Evolutionary conservation across 192 early-diverging fungal species (phyloP), one percentile per base, ranked within the genome.

Genomic region (Dissophora ornata): DNA sequence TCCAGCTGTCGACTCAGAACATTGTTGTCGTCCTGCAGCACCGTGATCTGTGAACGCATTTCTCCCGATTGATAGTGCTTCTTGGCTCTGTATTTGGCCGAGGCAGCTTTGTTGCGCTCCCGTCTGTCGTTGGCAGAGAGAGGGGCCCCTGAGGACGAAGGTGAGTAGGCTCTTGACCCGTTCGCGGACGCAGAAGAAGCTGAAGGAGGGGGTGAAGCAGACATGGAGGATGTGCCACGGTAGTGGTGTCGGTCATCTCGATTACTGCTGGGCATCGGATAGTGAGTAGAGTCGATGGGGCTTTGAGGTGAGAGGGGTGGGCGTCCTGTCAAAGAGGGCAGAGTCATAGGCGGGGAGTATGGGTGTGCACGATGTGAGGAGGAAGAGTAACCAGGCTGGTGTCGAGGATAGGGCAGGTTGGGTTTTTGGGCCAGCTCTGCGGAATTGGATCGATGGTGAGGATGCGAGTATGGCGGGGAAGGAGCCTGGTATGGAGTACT

Each of bases 81-180:
- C 60, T 88, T 88, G 58, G 82, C 82, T 19, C 87, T 64, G 49
- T 88, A 88, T 50, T 88, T 88, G 1, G 87, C 87, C 3, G 85
- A 86, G 11, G 87, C 87, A 3, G 85, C 80, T 45, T 88, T 88
- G 64, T 88, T 88, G 44, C 87, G 71, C 30, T 86, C 77, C 4
- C 87, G 79, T 18, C 85, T 47, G 42, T 88, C 87, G 16, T 75
- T 74, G 13, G 84, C 62, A 5, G 85, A 81, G 5, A 88, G 51
- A 3, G 84, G 79, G 5, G 73, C 58, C 25, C 29, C 38, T 1
- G 46, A 24, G 15, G 28, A 3, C 4, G 18, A 12, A n/a, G 19
- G 13, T 36, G 2, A 24, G 24, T 24, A 48, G 38, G 57, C 12
- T 7, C 46, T 42, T 22, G 56, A 13, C 2, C 15, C 34, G 18